Conservation (phyloP, 805 yeast genomes). For the Schwanniomyces polymorphus region DNA sequence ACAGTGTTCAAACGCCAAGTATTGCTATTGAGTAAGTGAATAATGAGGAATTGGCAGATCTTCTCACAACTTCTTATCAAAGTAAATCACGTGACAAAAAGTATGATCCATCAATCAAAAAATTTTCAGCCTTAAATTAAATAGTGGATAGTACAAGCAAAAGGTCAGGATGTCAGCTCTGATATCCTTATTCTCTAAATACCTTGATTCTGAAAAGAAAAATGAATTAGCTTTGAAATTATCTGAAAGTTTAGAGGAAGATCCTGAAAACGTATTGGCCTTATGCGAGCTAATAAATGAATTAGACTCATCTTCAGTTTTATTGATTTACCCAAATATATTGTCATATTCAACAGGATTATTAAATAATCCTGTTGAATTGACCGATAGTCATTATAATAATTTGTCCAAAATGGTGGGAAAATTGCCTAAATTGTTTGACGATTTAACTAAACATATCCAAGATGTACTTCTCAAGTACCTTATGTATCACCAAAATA, state of each 20-base stretch:
- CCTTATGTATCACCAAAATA: slow-evolving; percentile 6
- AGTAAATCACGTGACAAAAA: neutral
- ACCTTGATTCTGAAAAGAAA: slow-evolving; percentile 18
- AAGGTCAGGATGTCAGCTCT: slow-evolving; percentile 8
- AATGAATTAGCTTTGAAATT: slow-evolving; percentile 19
- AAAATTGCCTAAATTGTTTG: slow-evolving; percentile 15
- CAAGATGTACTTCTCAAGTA: slow-evolving; percentile 4
- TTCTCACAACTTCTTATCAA: neutral
- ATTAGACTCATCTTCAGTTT: slow-evolving; percentile 10
- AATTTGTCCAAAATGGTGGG: slow-evolving; percentile 12
- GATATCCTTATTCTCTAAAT: slow-evolving; percentile 23
- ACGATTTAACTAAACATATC: slow-evolving; percentile 8
- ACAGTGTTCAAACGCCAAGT: neutral
- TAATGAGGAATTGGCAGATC: too few species aligned
- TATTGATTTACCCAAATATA: slow-evolving; percentile 7
- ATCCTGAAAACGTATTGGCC: slow-evolving; percentile 15
- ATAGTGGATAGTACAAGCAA: neutral
- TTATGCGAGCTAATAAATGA: slow-evolving; percentile 27
- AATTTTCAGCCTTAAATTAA: neutral
- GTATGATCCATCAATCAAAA: neutral
- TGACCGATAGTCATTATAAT: slow-evolving; percentile 5
- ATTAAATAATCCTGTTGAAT: slow-evolving; percentile 1
- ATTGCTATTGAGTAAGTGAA: too few species aligned
- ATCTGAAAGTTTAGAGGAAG: slow-evolving; percentile 12
- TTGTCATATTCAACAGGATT: slow-evolving; percentile 5